A percentile compares a stretch with the other conserved stretches of the same genome.
Evolutionary conservation across 768 basidiomycete species (phyloP).

Genomic region (Kwoniella mangroviensis): DNA sequence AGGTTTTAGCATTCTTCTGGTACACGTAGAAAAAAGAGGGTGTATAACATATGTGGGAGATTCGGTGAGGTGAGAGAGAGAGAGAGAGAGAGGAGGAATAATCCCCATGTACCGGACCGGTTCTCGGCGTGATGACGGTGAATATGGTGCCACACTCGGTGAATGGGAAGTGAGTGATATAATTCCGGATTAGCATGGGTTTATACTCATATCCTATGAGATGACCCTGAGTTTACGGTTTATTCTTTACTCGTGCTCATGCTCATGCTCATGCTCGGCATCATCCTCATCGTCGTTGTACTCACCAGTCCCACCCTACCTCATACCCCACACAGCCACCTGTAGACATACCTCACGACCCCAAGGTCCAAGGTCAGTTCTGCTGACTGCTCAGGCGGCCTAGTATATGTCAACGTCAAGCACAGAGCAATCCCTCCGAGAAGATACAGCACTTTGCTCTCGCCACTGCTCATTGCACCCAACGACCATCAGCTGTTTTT

Average conservation of each 20-base stretch:
- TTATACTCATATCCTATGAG: background rate
- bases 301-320: background rate
- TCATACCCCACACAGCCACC: background rate
- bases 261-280: background rate
- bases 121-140: constrained; percentile 8
- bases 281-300: background rate
- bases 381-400: background rate
- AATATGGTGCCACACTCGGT: background rate
- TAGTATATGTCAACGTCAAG: background rate
- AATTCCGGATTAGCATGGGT: background rate
- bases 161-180: background rate
- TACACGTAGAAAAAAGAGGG: background rate
- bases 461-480: background rate
- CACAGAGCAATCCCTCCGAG: background rate
- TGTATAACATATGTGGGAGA: background rate
- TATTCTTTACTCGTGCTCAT: too few relatives aligned
- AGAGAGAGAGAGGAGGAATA: background rate
- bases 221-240: background rate
- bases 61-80: background rate
- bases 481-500: background rate
- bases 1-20: background rate
- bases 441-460: background rate
- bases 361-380: too few relatives aligned
- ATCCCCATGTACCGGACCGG: constrained; percentile 7
- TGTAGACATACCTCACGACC: too few relatives aligned